Evolutionary conservation across 805 yeast species (phyloP), one percentile per base, ranked within the genome.

Genomic region (Ascoidea tarda): DNA sequence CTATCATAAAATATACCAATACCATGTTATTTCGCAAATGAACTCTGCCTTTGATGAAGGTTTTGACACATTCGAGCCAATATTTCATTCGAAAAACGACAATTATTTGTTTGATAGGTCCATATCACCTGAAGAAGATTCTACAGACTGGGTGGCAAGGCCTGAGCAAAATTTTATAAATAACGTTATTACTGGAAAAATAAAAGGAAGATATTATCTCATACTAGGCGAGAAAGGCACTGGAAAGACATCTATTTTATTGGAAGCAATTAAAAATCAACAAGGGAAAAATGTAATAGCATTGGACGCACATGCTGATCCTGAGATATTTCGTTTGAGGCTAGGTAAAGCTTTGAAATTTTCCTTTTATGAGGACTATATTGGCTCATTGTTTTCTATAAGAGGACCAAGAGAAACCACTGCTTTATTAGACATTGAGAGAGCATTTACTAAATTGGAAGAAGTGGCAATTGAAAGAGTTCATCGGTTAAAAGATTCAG

Each of bases 391-490:
- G 52, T 87, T 87, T 59, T 81, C 88, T 14, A 84, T 87, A 50
- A 68, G 87, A 33, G 95, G 95, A 0, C 95, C 95, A 10, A 72
- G 95, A 54, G 95, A 87, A 57, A 83, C 93, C 5, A 84, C 90
- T 0, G 91, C 93, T 0, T 64, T 86, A 49, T 67, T 86, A 46
- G 95, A 86, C 61, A 86, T 87, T 48, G 95, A 87, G 63, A 70
- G 95, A 49, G 95, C 93, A 0, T 84, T 87, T 64, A 76, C 79
- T 55, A 83, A 82, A 57, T 66, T 87, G 6, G 95, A 87, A 60
- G 79, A 79, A 58, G 82, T 86, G 32, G 89, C 95, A 0, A 68
- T 83, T 1, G 58, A 62, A 50, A 65, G 82, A 52, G 72, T 69
- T 1, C 28, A 21, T 21, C 28, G 28, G 28, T 38, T 38, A 10